phyloP scores from a whole-genome alignment of 1,284 basidiomycete species.

The Meripilus lineatus region DNA sequence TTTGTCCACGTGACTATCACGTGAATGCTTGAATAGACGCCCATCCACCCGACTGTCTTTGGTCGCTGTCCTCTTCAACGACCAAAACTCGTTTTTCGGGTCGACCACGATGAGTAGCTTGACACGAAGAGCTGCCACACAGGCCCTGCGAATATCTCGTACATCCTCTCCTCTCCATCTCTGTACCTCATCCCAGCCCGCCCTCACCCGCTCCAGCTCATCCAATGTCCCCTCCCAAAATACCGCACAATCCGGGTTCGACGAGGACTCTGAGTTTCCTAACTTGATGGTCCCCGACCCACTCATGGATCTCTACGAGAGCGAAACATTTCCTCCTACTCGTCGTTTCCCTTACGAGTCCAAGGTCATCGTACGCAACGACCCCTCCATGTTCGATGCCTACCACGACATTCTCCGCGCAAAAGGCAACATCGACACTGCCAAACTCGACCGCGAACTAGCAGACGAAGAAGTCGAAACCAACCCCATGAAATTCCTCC shows the following conservation, averaged over 20 bases:
- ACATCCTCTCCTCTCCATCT: slow-evolving; percentile 1
- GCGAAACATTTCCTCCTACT: slow-evolving; percentile 26
- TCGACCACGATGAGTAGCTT: too few species aligned
- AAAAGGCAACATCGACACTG: not conserved
- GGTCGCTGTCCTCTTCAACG: too few species aligned
- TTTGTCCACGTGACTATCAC: too few species aligned
- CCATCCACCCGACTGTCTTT: too few species aligned
- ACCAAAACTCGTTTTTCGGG: too few species aligned
- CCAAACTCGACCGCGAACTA: not conserved
- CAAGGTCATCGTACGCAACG: slow-evolving; percentile 55
- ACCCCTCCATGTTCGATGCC: slow-evolving; percentile 31
- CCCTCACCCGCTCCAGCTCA: not conserved
- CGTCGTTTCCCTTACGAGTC: slow-evolving; percentile 43
- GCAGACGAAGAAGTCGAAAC: not conserved
- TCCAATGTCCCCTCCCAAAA: slow-evolving; percentile 1
- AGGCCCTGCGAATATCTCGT: too few species aligned
- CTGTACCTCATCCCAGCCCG: not conserved
- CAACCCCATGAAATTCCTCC: slow-evolving; percentile 21
- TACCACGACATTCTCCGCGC: slow-evolving; percentile 1
- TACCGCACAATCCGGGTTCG: too few species aligned
- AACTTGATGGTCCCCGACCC: slow-evolving; percentile 58
- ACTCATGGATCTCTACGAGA: slow-evolving; percentile 53
- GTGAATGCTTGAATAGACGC: too few species aligned
- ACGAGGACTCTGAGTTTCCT: too few species aligned
- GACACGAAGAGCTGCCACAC: too few species aligned